Evolutionary conservation across 495 filamentous ascomycete species (phyloP), one percentile per base, ranked within the genome.

Genomic region (Elasticomyces elasticus): DNA sequence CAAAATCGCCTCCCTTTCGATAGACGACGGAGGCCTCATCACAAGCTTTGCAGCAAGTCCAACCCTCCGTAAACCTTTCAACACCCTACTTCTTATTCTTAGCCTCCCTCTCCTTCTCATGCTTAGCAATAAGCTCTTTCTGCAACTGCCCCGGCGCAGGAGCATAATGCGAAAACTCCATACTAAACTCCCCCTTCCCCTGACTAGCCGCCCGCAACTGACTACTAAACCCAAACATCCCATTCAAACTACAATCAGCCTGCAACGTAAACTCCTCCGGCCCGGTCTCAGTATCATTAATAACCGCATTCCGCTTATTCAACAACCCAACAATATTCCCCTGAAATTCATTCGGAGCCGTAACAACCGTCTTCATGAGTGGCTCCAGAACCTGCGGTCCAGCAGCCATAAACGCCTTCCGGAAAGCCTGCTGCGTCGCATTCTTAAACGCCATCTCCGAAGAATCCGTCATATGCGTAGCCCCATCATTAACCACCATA

Each of bases 361-460:
- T 94, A 59, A 99, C 86, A 44, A 87, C 85, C 10, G 89, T 95
- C 77, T 95, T 97, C 94, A 99, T 99, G 52, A 99, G 70, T 22
- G 94, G 94, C 71, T 99, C 94, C 10, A 99, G 79, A 13, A 99
- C 81, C 55, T 82, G 71, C 5, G 90, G 89, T 52, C 79, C 74
- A 9, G 81, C 89, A 7, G 83, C 78, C 44, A 74, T 72, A 75
- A 99, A 99, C 12, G 88, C 85, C 74, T 96, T 95, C 60, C 87
- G 84, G 84, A 97, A 97, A 12, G 94, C 94, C 74, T 95, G 87
- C 73, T 94, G 87, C 26, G 92, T 94, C 24, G 94, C 89, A 54
- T 80, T 87, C 69, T 87, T 94, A 84, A 99, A 99, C n/a, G 94
- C 82, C 79, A 88, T 90, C 78, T 99, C 94, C 38, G 86, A 91